phyloP scores from a whole-genome alignment of 2,329 filamentous ascomycete species.

The Bimuria novae-zelandiae region DNA sequence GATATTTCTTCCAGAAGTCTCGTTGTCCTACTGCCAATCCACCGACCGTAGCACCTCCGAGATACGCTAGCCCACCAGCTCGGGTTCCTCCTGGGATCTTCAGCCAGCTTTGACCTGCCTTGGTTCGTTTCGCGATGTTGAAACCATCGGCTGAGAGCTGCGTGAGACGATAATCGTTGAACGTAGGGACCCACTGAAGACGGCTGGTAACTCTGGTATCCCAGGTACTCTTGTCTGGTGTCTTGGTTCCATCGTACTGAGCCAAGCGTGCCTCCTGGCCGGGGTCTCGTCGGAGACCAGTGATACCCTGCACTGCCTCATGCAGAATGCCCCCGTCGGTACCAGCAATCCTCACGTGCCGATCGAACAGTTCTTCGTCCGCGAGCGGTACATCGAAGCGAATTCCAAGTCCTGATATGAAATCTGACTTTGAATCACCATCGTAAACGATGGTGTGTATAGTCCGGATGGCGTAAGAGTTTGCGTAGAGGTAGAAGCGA shows the following conservation, averaged over 20 bases:
- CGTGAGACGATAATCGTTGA: constrained; percentile 61
- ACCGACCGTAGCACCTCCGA: constrained; percentile 62
- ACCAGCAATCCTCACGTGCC: constrained; percentile 62
- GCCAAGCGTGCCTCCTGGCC: constrained; percentile 54
- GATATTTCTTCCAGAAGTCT: constrained; percentile 68
- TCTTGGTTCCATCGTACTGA: constrained; percentile 56
- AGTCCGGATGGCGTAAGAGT: constrained; percentile 60
- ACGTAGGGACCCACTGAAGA: constrained; percentile 62
- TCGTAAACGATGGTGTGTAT: constrained; percentile 64
- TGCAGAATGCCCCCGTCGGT: constrained; percentile 60
- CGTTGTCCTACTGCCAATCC: constrained; percentile 63
- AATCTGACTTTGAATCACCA: constrained; percentile 54
- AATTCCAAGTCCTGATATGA: constrained; percentile 60
- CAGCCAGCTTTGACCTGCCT: constrained; percentile 61
- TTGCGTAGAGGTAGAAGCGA: constrained; percentile 63
- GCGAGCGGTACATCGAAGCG: constrained; percentile 60
- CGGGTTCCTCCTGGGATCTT: constrained; percentile 62
- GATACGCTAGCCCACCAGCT: constrained; percentile 61
- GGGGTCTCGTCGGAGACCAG: constrained; percentile 62
- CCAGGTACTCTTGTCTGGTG: constrained; percentile 54
- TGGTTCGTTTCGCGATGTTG: constrained; percentile 64
- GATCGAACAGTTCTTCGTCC: constrained; percentile 60
- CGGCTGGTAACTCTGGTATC: constrained; percentile 52
- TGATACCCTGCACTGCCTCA: constrained; percentile 64
- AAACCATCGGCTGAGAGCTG: constrained; percentile 66